Percentiles rank a stretch among this genome's conserved stretches.
Conservation (phyloP, 1,284 basidiomycete species). For the Apiotrichum siamense region DNA sequence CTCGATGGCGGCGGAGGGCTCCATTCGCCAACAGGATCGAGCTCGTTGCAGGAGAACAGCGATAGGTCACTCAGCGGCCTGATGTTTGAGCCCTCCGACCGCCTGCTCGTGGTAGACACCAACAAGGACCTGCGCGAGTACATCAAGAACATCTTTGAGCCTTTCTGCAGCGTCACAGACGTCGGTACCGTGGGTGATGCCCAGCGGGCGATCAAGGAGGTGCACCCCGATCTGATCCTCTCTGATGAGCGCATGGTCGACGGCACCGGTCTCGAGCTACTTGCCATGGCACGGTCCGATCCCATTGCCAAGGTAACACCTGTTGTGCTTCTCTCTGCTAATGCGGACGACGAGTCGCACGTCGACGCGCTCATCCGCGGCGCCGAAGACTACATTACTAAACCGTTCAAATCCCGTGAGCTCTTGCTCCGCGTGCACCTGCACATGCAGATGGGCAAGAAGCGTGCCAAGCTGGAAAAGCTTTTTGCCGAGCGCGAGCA, state of each 20-base stretch:
- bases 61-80: slow-evolving; percentile 4
- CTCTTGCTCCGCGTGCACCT: slow-evolving; percentile 41
- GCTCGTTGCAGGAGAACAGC: background rate
- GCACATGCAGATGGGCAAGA: slow-evolving; percentile 32
- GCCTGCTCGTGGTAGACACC: slow-evolving; percentile 28
- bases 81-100: slow-evolving; percentile 24
- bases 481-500: slow-evolving; percentile 24
- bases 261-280: slow-evolving; percentile 18
- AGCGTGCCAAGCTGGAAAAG: slow-evolving; percentile 20
- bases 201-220: slow-evolving; percentile 24
- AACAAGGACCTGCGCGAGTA: slow-evolving; percentile 30
- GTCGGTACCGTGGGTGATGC: slow-evolving; percentile 39
- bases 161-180: slow-evolving; percentile 37
- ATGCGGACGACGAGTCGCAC: slow-evolving; percentile 18
- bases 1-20: background rate
- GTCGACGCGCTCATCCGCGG: slow-evolving; percentile 34
- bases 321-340: slow-evolving; percentile 17
- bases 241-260: slow-evolving; percentile 35
- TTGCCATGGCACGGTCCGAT: slow-evolving; percentile 6
- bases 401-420: slow-evolving; percentile 36
- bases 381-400: slow-evolving; percentile 37
- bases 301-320: slow-evolving; percentile 12
- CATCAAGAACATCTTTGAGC: slow-evolving; percentile 23
- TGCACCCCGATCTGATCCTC: slow-evolving; percentile 21
- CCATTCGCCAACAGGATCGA: background rate